phyloP scores from a whole-genome alignment of 1,284 basidiomycete genomes.

The Lentinula novae-zelandiae region DNA sequence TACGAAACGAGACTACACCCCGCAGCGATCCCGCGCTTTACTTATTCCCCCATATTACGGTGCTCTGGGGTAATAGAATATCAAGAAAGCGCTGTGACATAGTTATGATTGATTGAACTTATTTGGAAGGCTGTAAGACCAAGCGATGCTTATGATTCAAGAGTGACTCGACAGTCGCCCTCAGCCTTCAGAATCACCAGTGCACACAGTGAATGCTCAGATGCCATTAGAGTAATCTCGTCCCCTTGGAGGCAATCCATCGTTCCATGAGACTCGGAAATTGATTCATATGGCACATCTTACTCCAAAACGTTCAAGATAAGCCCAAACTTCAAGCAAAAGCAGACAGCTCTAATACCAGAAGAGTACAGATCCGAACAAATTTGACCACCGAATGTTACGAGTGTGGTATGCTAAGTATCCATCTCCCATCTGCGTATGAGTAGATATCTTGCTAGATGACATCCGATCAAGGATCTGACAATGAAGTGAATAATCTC shows the following conservation, averaged over 20 bases:
- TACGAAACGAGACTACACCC: neutral
- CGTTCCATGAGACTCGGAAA: neutral
- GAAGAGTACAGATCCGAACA: neutral
- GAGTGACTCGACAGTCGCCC: too few relatives aligned
- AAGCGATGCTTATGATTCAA: neutral
- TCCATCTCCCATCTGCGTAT: too few relatives aligned
- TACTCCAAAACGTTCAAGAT: neutral
- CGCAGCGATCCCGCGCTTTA: neutral
- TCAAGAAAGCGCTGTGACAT: neutral
- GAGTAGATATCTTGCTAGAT: neutral
- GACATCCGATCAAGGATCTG: neutral
- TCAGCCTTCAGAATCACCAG: too few relatives aligned
- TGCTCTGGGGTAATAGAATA: neutral
- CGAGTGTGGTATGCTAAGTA: neutral
- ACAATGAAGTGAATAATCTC: neutral
- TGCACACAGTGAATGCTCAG: too few relatives aligned
- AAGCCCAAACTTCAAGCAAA: neutral
- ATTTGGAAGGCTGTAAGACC: neutral
- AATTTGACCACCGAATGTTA: neutral
- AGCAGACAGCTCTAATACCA: neutral
- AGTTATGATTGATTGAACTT: too few relatives aligned
- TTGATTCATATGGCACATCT: neutral
- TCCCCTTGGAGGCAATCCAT: neutral
- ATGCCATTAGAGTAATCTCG: neutral
- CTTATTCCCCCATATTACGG: constrained; percentile 1